A percentile compares a stretch with the other conserved stretches of the same genome.
Evolutionary conservation across 768 basidiomycete genomes (phyloP).

Genomic region (Rhizopogon vesiculosus): DNA sequence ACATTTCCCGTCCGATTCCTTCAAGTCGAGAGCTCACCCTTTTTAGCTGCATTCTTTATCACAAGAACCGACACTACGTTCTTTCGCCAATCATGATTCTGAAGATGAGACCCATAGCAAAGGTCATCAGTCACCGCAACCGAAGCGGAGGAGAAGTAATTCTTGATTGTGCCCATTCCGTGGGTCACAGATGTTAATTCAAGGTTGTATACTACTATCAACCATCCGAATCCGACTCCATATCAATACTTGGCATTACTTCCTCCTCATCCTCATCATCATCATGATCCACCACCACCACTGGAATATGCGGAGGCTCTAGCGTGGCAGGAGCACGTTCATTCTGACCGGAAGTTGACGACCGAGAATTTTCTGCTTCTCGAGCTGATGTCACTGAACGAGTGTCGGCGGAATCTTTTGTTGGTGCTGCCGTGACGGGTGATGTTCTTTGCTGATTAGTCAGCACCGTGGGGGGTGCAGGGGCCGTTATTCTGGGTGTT

Average conservation of each 20-base stretch:
- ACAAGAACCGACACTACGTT: slow-evolving; percentile 9
- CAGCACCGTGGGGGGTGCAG: neutral
- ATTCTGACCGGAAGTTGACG: neutral
- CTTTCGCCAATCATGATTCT: neutral
- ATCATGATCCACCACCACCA: slow-evolving; percentile 21
- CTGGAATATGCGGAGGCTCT: slow-evolving; percentile 1
- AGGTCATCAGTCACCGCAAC: slow-evolving; percentile 4
- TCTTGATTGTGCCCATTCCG: neutral
- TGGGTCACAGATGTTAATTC: neutral
- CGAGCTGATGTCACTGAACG: neutral
- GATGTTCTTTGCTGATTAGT: neutral
- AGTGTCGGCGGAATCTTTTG: neutral
- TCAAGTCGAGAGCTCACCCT: neutral
- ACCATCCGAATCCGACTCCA: slow-evolving; percentile 73
- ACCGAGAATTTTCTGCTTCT: neutral
- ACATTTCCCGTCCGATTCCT: slow-evolving; percentile 7
- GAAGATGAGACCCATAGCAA: neutral
- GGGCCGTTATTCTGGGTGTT: neutral
- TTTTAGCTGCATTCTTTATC: slow-evolving; percentile 13
- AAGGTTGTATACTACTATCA: neutral
- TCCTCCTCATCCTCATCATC: slow-evolving; percentile 51
- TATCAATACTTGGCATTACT: slow-evolving; percentile 70
- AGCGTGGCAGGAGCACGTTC: neutral
- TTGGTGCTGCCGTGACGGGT: slow-evolving; percentile 1
- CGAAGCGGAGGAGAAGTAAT: neutral